Base-by-base conservation (phyloP, 2,329 filamentous ascomycete genomes). In the Ceratocystis harringtonii region DNA sequence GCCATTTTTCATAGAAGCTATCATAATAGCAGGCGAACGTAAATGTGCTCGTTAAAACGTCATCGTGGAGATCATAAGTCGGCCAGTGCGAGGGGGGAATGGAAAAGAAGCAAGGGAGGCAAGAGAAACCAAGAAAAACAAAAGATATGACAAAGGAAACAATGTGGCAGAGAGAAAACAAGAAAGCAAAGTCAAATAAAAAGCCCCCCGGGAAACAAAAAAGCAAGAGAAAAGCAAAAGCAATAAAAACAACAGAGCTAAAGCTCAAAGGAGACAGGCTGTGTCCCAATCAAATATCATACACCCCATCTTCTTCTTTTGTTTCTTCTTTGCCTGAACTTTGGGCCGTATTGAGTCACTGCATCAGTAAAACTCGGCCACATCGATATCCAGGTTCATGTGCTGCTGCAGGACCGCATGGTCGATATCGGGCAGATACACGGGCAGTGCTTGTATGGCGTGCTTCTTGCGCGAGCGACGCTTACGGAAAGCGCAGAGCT, bases 381-480 rank as follows among this genome's bases (percentile, higher is more conserved):
- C 32, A 17, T 41, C 50, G 36, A 64, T 28, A 4, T 30, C 61
- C 1, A 62, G 22, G 61, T 48, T 44, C 43, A 50, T 36, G 55
- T 62, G 50, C 25, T 50, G 61, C 17, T 62, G 61, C 8, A 62
- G 43, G 17, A 28, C 17, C 22, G 19, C 57, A 28, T 30, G 36
- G 30, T 57, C 36, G 25, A 44, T 17, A 55, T 41, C 52, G 2
- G 65, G 65, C 15, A 66, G 48, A 36, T 63, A 52, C 3, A 67
- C 45, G 2, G 55, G 32, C 45, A 65, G 48, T 6, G 41, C 61
- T 8, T 57, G 32, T 15, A 19, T 25, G 4, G 55, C 32, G 41
- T 67, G 60, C 45, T 55, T 67, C 65, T 67, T 67, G 32, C 65
- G 62, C 44, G 62, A 64, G 57, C 65, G 65, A 25, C 65, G 62